These are phyloP conservation scores for Hemerocallis citrina DNA, from an alignment of 106 monocot genomes.

Conservation along the genomic window DNA sequence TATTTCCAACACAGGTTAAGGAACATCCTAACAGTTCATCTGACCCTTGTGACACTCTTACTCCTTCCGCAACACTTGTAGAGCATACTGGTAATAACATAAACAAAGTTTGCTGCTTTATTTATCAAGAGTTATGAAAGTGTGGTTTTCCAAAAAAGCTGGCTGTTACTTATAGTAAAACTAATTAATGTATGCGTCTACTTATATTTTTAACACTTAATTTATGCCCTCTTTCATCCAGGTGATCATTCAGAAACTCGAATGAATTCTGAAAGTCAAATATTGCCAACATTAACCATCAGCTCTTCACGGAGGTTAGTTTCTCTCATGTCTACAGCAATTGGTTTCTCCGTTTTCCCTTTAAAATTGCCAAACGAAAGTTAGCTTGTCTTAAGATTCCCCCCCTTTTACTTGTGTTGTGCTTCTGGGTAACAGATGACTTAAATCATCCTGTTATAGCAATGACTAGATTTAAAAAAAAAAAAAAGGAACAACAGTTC, in stretches of 20 bases:
- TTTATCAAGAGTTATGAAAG: background rate
- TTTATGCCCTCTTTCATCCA: background rate
- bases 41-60: background rate
- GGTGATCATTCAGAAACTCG: background rate
- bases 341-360: background rate
- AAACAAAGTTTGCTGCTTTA: background rate
- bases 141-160: background rate
- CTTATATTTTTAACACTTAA: background rate
- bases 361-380: no score
- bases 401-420: background rate
- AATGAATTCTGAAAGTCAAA: background rate
- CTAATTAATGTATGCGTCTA: background rate
- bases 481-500: no score
- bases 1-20: background rate
- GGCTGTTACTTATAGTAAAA: background rate
- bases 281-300: background rate
- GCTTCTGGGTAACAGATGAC: background rate
- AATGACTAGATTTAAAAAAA: no score
- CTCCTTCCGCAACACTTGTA: background rate
- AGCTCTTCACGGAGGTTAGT: background rate
- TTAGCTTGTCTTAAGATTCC: no score
- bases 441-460: background rate
- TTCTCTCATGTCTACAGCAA: background rate
- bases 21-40: background rate
- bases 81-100: background rate